Base-by-base conservation (phyloP, 257 asterid genomes). In the Lavandula angustifolia region DNA sequence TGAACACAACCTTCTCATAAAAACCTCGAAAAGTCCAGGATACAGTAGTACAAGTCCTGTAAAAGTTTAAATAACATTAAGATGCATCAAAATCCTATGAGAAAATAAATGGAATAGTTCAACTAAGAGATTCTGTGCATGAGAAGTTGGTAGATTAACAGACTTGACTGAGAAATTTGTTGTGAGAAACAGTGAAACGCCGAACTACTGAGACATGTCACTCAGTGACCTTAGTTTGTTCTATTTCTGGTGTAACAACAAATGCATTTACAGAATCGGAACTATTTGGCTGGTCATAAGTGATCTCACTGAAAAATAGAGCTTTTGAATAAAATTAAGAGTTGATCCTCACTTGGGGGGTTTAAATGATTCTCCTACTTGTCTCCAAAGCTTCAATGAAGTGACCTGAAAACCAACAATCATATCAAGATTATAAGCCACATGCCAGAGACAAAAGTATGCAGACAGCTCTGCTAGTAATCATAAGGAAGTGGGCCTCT, bases 1-100 rank as follows among this genome's bases (percentile, higher is more conserved):
- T 44, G 70, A 64, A 51, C 60, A 70, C 68, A 54, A 91, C 98
- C 98, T 91, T 91, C 80, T 91, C 98, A 73, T 91, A 91, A 67
- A 91, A 91, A 64, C 89, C 89, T 67, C 98, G 91, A 73, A 91
- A 91, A 64, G 95, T 86, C 98, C 98, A 91, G 29, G 98, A 91
- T 57, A 91, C 95, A 35, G 98, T 91, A 41, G 98, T 91, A 77
- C 98, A 91, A 50, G 98, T 91, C 92, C 98, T 91, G 85, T 73
- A 71, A 38, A 74, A 53, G 11, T 41, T 65, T 46, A 38, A 59
- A 72, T 48, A 61, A 62, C 42, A 52, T 59, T 41, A 50, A 73
- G 56, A 59, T 44, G 44, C 56, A 52, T 60, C 49, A 35, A 42
- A 60, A 60, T 48, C 38, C 29, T 41, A 8, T 58, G 41, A 16